Base-by-base conservation (phyloP, 2,329 filamentous ascomycete genomes). In the Didymella sp. region DNA sequence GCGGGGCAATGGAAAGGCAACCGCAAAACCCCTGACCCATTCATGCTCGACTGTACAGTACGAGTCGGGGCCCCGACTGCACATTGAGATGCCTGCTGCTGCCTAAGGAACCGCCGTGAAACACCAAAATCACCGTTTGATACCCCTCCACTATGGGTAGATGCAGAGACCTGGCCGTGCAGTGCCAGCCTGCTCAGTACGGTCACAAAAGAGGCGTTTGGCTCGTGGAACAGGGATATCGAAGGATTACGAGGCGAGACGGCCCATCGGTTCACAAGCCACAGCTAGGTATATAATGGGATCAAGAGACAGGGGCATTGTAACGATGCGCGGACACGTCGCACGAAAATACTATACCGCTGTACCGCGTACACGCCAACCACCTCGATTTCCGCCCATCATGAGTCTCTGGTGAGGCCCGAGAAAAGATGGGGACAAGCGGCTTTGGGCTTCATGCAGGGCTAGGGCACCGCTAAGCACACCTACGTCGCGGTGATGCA, bases 401-500 rank as follows among this genome's bases (percentile, higher is more conserved):
- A 28, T 51, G 54, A 47, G 45, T 24, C 17, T 57, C 43, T 38
- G 19, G 27, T 37, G 25, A 38, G 24, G 4, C 42, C 37, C 47
- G 25, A 48, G 35, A 51, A 51, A 45, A 38, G 17, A 47, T 44
- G 37, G 54, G 27, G 21, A 27, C 24, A 25, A 48, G 43, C 27
- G 54, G 31, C 44, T 40, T 57, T 33, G 17, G 37, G 24, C 28
- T 17, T 48, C 22, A 51, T 56, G 53, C 53, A 56, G 53, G 53
- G 53, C 35, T 24, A 19, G 13, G 31, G 30, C 13, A 47, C 21
- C 15, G 22, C 43, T 40, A 27, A 19, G 25, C 48, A 52, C 31
- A 44, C 37, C 44, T 52, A 57, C 48, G 54, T 57, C 44, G 54
- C 38, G n/a, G 49, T 57, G 54, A 57, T 52, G 48, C 48, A 57